Base-by-base conservation (phyloP, 225 moss, liverwort and hornwort species). In the Asterella californica region DNA sequence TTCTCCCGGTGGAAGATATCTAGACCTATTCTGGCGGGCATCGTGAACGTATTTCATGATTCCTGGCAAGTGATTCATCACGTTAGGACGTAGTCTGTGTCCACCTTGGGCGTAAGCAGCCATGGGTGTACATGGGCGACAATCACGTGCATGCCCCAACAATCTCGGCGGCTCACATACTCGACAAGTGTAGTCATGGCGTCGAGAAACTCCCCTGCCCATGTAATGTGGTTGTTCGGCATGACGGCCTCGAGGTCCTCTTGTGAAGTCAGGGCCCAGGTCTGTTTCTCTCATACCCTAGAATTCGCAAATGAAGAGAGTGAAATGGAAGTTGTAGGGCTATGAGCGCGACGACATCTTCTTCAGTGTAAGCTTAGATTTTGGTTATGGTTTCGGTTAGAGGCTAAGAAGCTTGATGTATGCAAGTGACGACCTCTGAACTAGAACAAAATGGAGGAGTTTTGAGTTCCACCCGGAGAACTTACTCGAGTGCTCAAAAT, bases 241-340 rank as follows among this genome's bases (percentile, higher is more conserved):
- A n/a, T 76, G 76, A 25, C 76, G 76, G 22, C 76, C 76, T 18
- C 76, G 76, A 57, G 52, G 76, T 25, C 33, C 32, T 21, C 32
- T 8, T n/a, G 2, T 4, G 33, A 57, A 76, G 6, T 57, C 54
- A 9, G 53, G 76, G 2, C 76, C 76, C 2, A 57, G 15, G 12
- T 55, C 18, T 60, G 76, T 76, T 19, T 59, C n/a, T 25, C 76
- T 57, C 57, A 37, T 59, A 54, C 57, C 76, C 76, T 76, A 34
- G n/a, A 72, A 72, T 9, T 9, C 11, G 33, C 5, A 29, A 66
- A 29, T 17, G 65, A 7, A 66, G 27, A 22, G 18, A 22, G 62
- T 27, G 18, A n/a, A n/a, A n/a, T n/a, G n/a, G n/a, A n/a, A n/a
- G n/a, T n/a, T n/a, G n/a, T n/a, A n/a, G n/a, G n/a, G n/a, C n/a